These are phyloP conservation scores for Leptographium procerum DNA, from an alignment of 2,329 filamentous ascomycete genomes.

Conservation along the genomic window DNA sequence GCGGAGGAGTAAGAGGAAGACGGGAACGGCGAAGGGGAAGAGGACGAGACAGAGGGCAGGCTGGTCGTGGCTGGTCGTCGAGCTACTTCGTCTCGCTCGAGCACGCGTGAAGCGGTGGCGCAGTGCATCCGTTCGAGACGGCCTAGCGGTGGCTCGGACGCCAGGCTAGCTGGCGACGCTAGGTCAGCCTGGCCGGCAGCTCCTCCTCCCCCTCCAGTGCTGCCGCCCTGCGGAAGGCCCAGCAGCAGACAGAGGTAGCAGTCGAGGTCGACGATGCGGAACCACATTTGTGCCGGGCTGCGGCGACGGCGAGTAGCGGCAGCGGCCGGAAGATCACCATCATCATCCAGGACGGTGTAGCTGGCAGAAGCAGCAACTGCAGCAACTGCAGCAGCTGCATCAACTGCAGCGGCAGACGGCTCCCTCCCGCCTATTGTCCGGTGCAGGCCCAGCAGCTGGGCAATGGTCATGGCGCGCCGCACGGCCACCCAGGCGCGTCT, in stretches of 20 bases:
- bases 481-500: slow-evolving; percentile 31
- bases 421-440: slow-evolving; percentile 15
- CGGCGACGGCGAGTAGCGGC: too few relatives aligned
- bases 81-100: slow-evolving; percentile 22
- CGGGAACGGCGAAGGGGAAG: too few relatives aligned
- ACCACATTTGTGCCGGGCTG: slow-evolving; percentile 25
- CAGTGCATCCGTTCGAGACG: slow-evolving; percentile 23
- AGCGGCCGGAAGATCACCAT: not conserved
- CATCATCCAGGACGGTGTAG: slow-evolving; percentile 23
- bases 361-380: slow-evolving; percentile 34
- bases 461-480: slow-evolving; percentile 28
- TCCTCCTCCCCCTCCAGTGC: too few relatives aligned
- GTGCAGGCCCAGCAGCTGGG: slow-evolving; percentile 8
- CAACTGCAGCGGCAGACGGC: slow-evolving; percentile 29
- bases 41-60: slow-evolving; percentile 3
- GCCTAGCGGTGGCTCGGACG: not conserved
- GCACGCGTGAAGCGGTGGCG: slow-evolving; percentile 22
- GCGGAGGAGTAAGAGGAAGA: slow-evolving; percentile 4
- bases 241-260: slow-evolving; percentile 36
- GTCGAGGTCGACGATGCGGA: slow-evolving; percentile 31
- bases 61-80: not conserved
- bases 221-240: slow-evolving; percentile 29
- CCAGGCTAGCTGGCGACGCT: too few relatives aligned
- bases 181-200: not conserved
- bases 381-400: too few relatives aligned